phyloP scores from a whole-genome alignment of 495 filamentous ascomycete genomes.

The Tuber umbilicatum region DNA sequence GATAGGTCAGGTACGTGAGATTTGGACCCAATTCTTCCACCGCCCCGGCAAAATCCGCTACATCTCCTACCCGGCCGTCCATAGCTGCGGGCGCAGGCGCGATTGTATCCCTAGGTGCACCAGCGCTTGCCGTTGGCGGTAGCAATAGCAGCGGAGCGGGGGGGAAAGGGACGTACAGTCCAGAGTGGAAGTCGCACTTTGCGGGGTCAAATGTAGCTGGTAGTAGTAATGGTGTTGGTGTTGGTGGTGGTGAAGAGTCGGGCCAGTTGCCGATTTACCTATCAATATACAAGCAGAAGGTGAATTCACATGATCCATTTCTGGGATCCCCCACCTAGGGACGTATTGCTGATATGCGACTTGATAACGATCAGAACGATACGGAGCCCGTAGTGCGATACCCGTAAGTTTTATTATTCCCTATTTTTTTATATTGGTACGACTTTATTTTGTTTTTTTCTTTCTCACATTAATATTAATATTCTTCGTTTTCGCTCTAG shows the following conservation, averaged over 20 bases:
- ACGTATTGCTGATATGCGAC: constrained; percentile 3
- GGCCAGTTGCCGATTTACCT: constrained; percentile 19
- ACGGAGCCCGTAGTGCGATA: constrained; percentile 35
- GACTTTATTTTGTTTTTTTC: background rate
- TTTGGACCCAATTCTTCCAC: constrained; percentile 26
- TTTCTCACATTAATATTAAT: background rate
- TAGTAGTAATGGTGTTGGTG: background rate
- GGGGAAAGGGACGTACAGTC: background rate
- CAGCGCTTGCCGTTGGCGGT: constrained; percentile 8
- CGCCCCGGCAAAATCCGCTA: constrained; percentile 18
- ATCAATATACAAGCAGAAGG: constrained; percentile 41
- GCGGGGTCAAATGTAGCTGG: constrained; percentile 6
- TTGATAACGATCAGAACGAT: constrained; percentile 25
- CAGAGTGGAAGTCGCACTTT: constrained; percentile 17
- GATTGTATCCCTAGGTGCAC: background rate
- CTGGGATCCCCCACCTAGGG: background rate
- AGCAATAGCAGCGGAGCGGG: constrained; percentile 14
- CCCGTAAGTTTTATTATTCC: constrained; percentile 31
- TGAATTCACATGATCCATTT: constrained; percentile 18
- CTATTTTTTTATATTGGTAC: constrained; percentile 4
- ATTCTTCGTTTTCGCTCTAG: constrained; percentile 16
- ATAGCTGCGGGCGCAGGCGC: constrained; percentile 24
- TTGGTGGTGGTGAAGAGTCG: constrained; percentile 12
- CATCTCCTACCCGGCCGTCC: constrained; percentile 31
- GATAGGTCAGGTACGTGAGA: constrained; percentile 37